Conservation (phyloP, 1,284 basidiomycete species). For the Coriolopsis trogii region DNA sequence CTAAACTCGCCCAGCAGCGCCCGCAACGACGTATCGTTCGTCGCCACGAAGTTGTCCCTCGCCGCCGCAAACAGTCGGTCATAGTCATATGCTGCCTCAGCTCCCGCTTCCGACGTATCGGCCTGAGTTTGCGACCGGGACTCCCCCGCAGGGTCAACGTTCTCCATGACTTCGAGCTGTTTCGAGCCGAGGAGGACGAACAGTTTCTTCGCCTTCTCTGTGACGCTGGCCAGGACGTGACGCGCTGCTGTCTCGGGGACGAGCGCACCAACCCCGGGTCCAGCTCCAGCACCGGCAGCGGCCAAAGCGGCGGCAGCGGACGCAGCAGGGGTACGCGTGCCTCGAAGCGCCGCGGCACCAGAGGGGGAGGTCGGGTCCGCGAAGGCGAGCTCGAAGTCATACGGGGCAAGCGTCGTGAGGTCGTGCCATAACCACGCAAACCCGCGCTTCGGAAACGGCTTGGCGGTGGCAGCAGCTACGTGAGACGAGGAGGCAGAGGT, state of each 20-base stretch:
- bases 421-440: constrained; percentile 91
- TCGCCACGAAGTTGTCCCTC: constrained; percentile 82
- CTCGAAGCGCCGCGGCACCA: constrained; percentile 45
- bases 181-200: constrained; percentile 68
- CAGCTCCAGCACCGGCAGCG: constrained; percentile 29
- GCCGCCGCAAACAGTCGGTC: constrained; percentile 66
- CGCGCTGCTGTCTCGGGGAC: constrained; percentile 82
- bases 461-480: constrained; percentile 6
- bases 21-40: constrained; percentile 82
- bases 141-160: constrained; percentile 19
- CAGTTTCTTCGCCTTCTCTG: constrained; percentile 81
- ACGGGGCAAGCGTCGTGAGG: constrained; percentile 79
- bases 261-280: constrained; percentile 32
- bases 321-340: constrained; percentile 11
- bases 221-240: constrained; percentile 86
- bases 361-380: constrained; percentile 66
- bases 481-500: neutral
- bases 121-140: neutral
- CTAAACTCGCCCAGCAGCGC: constrained; percentile 86
- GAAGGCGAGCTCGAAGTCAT: constrained; percentile 77
- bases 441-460: constrained; percentile 52
- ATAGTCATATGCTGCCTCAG: constrained; percentile 61
- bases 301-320: constrained; percentile 31
- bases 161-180: constrained; percentile 61
- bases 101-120: constrained; percentile 36